Evolutionary conservation across 345 rosid species (phyloP), one percentile per base, ranked within the genome.

Genomic region (Leavenworthia alabamica): DNA sequence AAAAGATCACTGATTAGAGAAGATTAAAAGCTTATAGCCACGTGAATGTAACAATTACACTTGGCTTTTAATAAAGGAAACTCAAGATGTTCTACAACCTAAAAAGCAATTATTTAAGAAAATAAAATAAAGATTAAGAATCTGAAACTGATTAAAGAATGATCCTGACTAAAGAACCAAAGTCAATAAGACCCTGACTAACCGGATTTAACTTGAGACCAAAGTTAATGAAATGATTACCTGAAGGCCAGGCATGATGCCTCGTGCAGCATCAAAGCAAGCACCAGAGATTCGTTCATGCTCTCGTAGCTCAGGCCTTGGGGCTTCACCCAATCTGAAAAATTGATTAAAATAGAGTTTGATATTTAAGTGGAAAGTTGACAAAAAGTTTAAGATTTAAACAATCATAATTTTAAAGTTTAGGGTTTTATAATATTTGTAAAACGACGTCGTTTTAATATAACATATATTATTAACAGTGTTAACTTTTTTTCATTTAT

Each of bases 281-380:
- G 89, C 89, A 61, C 86, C 84, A 6, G 89, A 84, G 52, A 81
- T 84, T n/a, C 84, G 71, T 36, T 86, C 89, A 29, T 84, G 89
- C 48, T 80, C 84, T 17, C 83, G 75, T 11, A 84, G 72, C 65
- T 81, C 86, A 26, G 86, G 84, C 52, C 75, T 71, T n/a, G 89
- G 89, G 17, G 89, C 81, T 79, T 83, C 89, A n/a, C 89, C 89
- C 42, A 83, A 58, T 60, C 81, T 80, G 1, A n/a, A n/a, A n/a
- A n/a, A n/a, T n/a, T n/a, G n/a, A n/a, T n/a, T n/a, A n/a, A n/a
- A n/a, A n/a, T n/a, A n/a, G n/a, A n/a, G n/a, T n/a, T n/a, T n/a
- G n/a, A n/a, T n/a, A n/a, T n/a, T n/a, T n/a, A n/a, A n/a, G n/a
- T n/a, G n/a, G n/a, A n/a, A n/a, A n/a, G n/a, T n/a, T n/a, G n/a